Percentiles rank a stretch among this genome's conserved stretches.
These are phyloP conservation scores for Monosporascus sp. DNA, from an alignment of 2,329 filamentous ascomycete genomes.

Conservation along the genomic window DNA sequence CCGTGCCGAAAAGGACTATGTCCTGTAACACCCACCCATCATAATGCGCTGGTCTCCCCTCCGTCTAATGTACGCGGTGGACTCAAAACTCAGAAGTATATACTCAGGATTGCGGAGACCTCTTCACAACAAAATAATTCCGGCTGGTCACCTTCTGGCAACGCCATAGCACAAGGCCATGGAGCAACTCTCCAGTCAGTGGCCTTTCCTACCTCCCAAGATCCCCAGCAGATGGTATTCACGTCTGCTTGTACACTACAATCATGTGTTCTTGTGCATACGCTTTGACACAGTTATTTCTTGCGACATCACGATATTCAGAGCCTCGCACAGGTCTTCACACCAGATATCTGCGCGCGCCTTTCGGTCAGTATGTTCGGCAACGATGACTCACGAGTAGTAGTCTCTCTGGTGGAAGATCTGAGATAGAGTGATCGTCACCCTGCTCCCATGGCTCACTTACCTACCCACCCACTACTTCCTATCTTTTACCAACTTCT, in stretches of 20 bases:
- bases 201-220: neutral
- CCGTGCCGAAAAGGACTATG: neutral
- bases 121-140: neutral
- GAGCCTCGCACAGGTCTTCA: too few species aligned
- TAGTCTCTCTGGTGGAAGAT: too few species aligned
- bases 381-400: too few species aligned
- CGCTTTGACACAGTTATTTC: constrained; percentile 2
- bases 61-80: too few species aligned
- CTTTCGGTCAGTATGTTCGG: too few species aligned
- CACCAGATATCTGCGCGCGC: too few species aligned
- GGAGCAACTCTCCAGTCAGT: neutral
- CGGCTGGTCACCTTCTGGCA: neutral
- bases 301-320: neutral
- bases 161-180: neutral
- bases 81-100: too few species aligned
- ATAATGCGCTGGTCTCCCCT: neutral
- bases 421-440: too few species aligned
- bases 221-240: constrained; percentile 6
- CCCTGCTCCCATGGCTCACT: too few species aligned
- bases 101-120: too few species aligned
- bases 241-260: constrained; percentile 9
- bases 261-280: constrained; percentile 3
- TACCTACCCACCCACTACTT: too few species aligned
- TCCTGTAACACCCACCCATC: neutral
- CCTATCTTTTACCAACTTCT: too few species aligned